Evolutionary conservation across 208 protist species (phyloP).

Genomic region (Porcisia hertigi): DNA sequence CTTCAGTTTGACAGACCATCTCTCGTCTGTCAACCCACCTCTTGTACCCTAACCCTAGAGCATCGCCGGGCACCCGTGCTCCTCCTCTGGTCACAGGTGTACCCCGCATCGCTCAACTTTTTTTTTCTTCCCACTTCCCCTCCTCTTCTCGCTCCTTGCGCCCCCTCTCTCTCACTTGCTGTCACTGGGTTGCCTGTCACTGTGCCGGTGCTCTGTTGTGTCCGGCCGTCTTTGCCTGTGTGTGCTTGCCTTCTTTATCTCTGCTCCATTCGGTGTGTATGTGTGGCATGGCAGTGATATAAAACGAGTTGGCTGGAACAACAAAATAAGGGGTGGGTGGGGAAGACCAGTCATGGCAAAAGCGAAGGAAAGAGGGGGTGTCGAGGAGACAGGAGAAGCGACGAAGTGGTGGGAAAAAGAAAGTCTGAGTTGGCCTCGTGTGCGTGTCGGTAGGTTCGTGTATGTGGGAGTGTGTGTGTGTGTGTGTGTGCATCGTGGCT

Average conservation of each 20-base stretch:
- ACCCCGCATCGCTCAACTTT: background rate
- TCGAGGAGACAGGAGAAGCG: background rate
- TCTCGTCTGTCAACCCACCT: background rate
- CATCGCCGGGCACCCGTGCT: background rate
- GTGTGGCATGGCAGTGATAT: background rate
- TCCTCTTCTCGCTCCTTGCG: background rate
- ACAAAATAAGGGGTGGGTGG: too few relatives aligned
- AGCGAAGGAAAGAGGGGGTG: background rate
- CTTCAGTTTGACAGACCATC: conserved; percentile 8
- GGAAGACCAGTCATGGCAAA: background rate
- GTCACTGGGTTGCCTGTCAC: background rate
- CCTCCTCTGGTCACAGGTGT: background rate
- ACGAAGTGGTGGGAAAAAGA: background rate
- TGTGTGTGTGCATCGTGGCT: background rate
- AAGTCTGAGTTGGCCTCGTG: conserved; percentile 1
- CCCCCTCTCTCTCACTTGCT: background rate
- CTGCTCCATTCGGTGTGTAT: background rate
- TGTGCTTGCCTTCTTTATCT: background rate
- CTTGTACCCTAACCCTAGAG: conserved; percentile 40
- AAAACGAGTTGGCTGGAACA: too few relatives aligned
- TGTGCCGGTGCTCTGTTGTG: too few relatives aligned
- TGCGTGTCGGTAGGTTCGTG: background rate
- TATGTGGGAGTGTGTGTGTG: background rate
- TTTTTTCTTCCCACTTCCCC: background rate
- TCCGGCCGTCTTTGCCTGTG: background rate